phyloP scores from a whole-genome alignment of 768 basidiomycete genomes.

The Leccinum aurantiacum region DNA sequence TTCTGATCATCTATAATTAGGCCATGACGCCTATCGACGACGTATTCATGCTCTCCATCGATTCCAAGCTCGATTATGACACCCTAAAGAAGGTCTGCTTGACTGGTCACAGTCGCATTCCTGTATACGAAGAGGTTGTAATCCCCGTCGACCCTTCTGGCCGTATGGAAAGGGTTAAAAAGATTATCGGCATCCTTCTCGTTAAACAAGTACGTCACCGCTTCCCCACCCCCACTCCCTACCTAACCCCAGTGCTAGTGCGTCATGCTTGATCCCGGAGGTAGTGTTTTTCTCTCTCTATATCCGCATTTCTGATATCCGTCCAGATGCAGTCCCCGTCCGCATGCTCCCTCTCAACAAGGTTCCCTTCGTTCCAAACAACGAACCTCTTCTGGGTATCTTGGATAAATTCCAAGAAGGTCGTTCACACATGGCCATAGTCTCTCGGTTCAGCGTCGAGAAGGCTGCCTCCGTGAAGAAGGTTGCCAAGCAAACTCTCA shows the following conservation, averaged over 20 bases:
- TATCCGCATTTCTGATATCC: background rate
- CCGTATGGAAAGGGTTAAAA: slow-evolving; percentile 61
- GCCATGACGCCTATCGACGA: slow-evolving; percentile 80
- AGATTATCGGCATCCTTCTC: slow-evolving; percentile 81
- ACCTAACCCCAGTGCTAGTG: slow-evolving; percentile 39
- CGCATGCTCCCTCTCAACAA: slow-evolving; percentile 83
- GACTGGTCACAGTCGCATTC: slow-evolving; percentile 82
- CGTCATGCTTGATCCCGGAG: slow-evolving; percentile 83
- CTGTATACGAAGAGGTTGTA: slow-evolving; percentile 78
- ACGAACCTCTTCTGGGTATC: slow-evolving; percentile 81
- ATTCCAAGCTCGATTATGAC: slow-evolving; percentile 78
- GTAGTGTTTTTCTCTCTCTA: slow-evolving; percentile 30
- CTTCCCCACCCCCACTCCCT: background rate
- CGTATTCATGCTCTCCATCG: slow-evolving; percentile 88
- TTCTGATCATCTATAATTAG: slow-evolving; percentile 29
- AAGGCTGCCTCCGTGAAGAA: slow-evolving; percentile 82
- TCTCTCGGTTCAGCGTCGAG: slow-evolving; percentile 70
- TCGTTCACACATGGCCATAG: slow-evolving; percentile 89
- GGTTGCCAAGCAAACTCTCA: slow-evolving; percentile 76
- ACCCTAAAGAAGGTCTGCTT: slow-evolving; percentile 72
- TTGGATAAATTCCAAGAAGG: slow-evolving; percentile 90
- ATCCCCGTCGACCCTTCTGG: slow-evolving; percentile 42
- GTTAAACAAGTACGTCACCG: slow-evolving; percentile 63
- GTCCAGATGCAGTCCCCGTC: slow-evolving; percentile 73
- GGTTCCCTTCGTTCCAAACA: slow-evolving; percentile 82